Percentiles rank a stretch among this genome's conserved stretches.
Evolutionary conservation across 2,329 filamentous ascomycete species (phyloP).

Genomic region (Leptographium procerum): DNA sequence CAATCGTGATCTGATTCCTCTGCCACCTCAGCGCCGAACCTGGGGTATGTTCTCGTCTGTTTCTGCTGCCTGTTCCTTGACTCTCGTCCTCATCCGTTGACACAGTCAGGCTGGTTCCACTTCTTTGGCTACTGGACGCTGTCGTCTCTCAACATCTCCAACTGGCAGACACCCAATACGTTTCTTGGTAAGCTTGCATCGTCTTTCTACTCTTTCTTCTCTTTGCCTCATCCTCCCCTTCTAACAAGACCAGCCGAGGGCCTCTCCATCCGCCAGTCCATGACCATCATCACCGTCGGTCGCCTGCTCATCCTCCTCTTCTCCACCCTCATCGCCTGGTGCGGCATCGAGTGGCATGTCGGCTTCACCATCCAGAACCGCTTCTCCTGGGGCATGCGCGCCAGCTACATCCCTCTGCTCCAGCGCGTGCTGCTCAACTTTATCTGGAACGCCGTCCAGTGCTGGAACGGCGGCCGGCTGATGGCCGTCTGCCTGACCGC

Average conservation of each 20-base stretch:
- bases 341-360: conserved; percentile 37
- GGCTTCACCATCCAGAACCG: conserved; percentile 38
- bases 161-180: conserved; percentile 10
- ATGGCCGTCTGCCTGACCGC: conserved; percentile 23
- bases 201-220: not conserved
- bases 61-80: not conserved
- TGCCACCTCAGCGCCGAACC: conserved; percentile 11
- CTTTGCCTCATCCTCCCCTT: not conserved
- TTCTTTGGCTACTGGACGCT: conserved; percentile 8
- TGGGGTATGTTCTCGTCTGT: conserved; percentile 5
- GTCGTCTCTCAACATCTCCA: conserved; percentile 10
- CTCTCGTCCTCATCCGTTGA: not conserved
- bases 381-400: conserved; percentile 36
- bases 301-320: conserved; percentile 30
- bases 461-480: conserved; percentile 26
- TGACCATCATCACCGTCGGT: conserved; percentile 34
- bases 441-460: conserved; percentile 37
- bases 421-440: conserved; percentile 37
- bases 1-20: conserved; percentile 12
- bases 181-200: conserved; percentile 4
- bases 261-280: conserved; percentile 33
- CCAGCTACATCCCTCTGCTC: conserved; percentile 34
- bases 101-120: conserved; percentile 8
- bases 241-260: conserved; percentile 15
- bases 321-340: conserved; percentile 32